Evolutionary conservation across 495 filamentous ascomycete genomes (phyloP).

Genomic region (Trichoderma reesei): DNA sequence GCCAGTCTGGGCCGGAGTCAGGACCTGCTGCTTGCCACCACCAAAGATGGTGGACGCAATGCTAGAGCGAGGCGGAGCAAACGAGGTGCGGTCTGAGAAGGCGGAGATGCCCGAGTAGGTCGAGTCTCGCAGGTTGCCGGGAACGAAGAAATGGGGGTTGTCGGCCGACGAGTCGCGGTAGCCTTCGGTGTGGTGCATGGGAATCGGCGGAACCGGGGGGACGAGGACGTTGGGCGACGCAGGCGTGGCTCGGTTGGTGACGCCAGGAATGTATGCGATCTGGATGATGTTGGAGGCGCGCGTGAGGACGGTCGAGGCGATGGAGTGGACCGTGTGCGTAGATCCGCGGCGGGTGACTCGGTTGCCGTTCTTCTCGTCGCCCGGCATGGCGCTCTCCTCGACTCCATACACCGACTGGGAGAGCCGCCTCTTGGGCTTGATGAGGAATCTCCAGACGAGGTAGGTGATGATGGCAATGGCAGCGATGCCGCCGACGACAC

Average conservation of each 20-base stretch:
- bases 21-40: slow-evolving; percentile 55
- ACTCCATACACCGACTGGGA: slow-evolving; percentile 15
- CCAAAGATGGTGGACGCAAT: slow-evolving; percentile 86
- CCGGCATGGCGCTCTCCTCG: slow-evolving; percentile 16
- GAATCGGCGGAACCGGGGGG: slow-evolving; percentile 87
- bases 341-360: slow-evolving; percentile 59
- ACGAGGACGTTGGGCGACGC: slow-evolving; percentile 74
- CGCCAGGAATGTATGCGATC: slow-evolving; percentile 96
- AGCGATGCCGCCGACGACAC: slow-evolving; percentile 68
- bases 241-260: slow-evolving; percentile 83
- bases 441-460: slow-evolving; percentile 76
- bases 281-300: slow-evolving; percentile 97
- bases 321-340: slow-evolving; percentile 80
- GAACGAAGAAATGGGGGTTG: slow-evolving; percentile 91
- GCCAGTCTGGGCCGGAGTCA: slow-evolving; percentile 71
- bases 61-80: slow-evolving; percentile 59
- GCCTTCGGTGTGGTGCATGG: slow-evolving; percentile 50
- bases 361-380: slow-evolving; percentile 50
- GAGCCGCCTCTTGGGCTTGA: slow-evolving; percentile 65
- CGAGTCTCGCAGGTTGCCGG: slow-evolving; percentile 83
- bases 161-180: slow-evolving; percentile 48
- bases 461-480: slow-evolving; percentile 61
- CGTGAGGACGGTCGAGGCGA: slow-evolving; percentile 91
- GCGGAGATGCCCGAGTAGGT: slow-evolving; percentile 57
- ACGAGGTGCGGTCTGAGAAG: slow-evolving; percentile 58